Evolutionary conservation across 805 yeast genomes (phyloP), one percentile per base, ranked within the genome.

Genomic region (Saturnispora silvae): DNA sequence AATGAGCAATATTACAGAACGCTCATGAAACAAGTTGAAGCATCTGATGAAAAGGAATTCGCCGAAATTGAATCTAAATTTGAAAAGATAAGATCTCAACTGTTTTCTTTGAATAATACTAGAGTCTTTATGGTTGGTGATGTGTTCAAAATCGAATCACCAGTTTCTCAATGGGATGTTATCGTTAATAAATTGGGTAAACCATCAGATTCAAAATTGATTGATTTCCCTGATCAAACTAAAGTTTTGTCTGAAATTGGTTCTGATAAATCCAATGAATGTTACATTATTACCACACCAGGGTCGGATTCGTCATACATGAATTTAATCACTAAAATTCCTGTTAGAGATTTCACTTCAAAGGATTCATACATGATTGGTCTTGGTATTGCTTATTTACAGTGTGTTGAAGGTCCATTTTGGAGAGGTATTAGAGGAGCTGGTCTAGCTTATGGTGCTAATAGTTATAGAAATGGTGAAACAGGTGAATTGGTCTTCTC

Each of bases 351-450:
- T 39, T 76, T 70, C 45, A 48, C 56, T 11, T 67, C 75, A 33
- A 61, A 65, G 16, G 95, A 87, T 47, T 64, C 77, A 22, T 76
- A 81, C 35, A 79, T 77, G 19, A 65, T 89, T 28, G 69, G 79
- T 0, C 67, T 87, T 20, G 83, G 86, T 5, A 68, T 80, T 5
- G 86, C 81, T 38, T 81, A 77, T 49, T 63, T 92, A 39, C 81
- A 79, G 45, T 81, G 85, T 26, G 85, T 84, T 15, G 98, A 92
- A 56, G 98, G 98, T 3, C 98, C 97, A 25, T 79, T 89, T 45
- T 89, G 97, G 96, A 72, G 84, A 50, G 95, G 94, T 39, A 82
- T 92, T 24, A 73, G 98, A 59, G 98, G 98, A 28, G 70, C 86
- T 1, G 98, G 98, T 3, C 63, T 83, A 30, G 96, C 96, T 0